Evolutionary conservation across 768 basidiomycete species (phyloP).

Genomic region (Boletus insuetus): DNA sequence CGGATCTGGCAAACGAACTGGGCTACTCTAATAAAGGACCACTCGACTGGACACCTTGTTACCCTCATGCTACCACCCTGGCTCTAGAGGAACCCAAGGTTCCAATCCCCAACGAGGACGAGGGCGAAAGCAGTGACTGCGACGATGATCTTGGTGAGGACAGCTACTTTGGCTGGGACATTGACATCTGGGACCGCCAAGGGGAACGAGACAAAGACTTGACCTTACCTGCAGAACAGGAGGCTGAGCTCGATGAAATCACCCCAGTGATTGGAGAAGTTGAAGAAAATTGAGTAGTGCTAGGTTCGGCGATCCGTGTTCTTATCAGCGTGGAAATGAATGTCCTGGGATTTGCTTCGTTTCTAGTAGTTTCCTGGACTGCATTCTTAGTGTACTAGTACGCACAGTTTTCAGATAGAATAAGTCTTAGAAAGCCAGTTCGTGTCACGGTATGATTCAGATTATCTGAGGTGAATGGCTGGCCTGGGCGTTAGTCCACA

Average conservation of each 20-base stretch:
- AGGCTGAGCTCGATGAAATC: not conserved
- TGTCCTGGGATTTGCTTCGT: too few species aligned
- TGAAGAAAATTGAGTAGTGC: not conserved
- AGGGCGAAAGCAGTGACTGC: not conserved
- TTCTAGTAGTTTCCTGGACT: too few species aligned
- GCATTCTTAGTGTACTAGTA: too few species aligned
- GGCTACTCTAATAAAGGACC: not conserved
- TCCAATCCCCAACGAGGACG: not conserved
- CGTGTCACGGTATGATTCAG: too few species aligned
- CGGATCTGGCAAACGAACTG: not conserved
- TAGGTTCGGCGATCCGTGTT: too few species aligned
- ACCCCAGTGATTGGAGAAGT: slow-evolving; percentile 1
- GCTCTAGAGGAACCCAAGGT: not conserved
- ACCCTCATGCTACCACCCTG: not conserved
- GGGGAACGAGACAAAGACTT: slow-evolving; percentile 2
- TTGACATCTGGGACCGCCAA: not conserved
- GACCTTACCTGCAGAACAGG: not conserved
- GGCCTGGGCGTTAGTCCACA: too few species aligned
- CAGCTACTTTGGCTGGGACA: slow-evolving; percentile 1
- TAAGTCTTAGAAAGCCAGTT: too few species aligned
- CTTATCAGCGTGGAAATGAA: too few species aligned
- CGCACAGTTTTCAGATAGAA: too few species aligned
- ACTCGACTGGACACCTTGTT: slow-evolving; percentile 5
- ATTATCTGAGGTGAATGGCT: too few species aligned
- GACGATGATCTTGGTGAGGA: not conserved